These are phyloP conservation scores for Thermothelomyces thermophilus DNA, from an alignment of 2,329 filamentous ascomycete species.

Conservation along the genomic window DNA sequence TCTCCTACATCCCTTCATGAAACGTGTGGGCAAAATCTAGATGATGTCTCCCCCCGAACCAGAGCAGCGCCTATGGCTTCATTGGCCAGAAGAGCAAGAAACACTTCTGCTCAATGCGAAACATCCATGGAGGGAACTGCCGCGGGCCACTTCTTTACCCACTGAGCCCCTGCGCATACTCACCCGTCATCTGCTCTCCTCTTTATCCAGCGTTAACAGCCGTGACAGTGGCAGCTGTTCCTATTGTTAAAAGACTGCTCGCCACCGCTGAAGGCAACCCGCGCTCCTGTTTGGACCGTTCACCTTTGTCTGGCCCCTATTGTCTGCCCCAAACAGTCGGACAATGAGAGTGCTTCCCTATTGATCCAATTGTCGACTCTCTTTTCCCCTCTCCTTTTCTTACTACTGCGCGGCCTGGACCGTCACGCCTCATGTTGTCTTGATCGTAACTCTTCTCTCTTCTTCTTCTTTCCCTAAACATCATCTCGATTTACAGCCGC, in stretches of 20 bases:
- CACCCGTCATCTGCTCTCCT: conserved; percentile 1
- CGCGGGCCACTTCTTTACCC: conserved; percentile 19
- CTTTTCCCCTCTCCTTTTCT: conserved; percentile 7
- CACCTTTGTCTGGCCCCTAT: conserved; percentile 18
- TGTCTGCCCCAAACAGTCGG: conserved; percentile 9
- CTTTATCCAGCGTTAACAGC: conserved; percentile 9
- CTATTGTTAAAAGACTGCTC: conserved; percentile 18
- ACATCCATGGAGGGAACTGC: conserved; percentile 15
- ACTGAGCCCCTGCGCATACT: conserved; percentile 11
- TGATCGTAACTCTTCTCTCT: neutral
- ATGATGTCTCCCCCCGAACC: conserved; percentile 13
- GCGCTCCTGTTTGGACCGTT: conserved; percentile 11
- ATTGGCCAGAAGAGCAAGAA: conserved; percentile 25
- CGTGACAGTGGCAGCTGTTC: conserved; percentile 4
- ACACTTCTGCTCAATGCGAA: conserved; percentile 24
- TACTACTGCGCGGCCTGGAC: conserved; percentile 11
- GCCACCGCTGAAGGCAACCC: conserved; percentile 3
- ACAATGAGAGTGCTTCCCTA: conserved; percentile 22
- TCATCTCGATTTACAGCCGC: conserved; percentile 1
- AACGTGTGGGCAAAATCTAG: conserved; percentile 9
- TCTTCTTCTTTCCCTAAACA: conserved; percentile 1
- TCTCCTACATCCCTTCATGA: conserved; percentile 13
- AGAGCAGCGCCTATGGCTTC: conserved; percentile 24
- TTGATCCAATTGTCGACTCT: conserved; percentile 4
- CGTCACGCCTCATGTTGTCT: conserved; percentile 6